These are phyloP conservation scores for Chrysanthemum seticuspe DNA, from an alignment of 129 eudicot genomes.

Conservation along the genomic window DNA sequence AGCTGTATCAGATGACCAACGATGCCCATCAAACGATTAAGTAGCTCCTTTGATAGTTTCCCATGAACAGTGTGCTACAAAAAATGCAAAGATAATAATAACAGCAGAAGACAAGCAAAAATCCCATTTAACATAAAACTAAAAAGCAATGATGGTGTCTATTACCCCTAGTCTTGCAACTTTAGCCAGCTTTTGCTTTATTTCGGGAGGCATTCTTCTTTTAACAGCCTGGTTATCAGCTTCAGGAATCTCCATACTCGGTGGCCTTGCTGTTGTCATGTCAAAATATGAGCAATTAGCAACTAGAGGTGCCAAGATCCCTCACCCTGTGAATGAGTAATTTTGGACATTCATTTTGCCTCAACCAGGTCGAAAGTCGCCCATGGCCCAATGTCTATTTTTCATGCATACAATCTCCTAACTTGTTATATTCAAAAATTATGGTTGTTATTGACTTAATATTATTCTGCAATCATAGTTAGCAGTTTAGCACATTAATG, in stretches of 20 bases:
- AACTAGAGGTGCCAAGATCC: not conserved
- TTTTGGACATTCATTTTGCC: too few species aligned
- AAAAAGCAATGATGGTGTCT: not conserved
- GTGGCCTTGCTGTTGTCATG: slow-evolving; percentile 79
- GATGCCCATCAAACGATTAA: slow-evolving; percentile 86
- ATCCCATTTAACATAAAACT: not conserved
- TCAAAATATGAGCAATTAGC: slow-evolving; percentile 12
- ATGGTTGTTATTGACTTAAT: too few species aligned
- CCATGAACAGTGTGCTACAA: slow-evolving; percentile 86
- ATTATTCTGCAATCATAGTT: too few species aligned
- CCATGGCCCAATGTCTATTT: too few species aligned
- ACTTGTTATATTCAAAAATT: too few species aligned
- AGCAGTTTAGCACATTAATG: too few species aligned
- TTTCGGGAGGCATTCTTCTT: slow-evolving; percentile 88
- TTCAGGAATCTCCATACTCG: slow-evolving; percentile 67
- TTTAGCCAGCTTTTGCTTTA: slow-evolving; percentile 94
- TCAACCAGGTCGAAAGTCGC: too few species aligned
- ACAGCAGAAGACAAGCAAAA: not conserved
- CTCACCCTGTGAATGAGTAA: not conserved
- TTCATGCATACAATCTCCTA: too few species aligned
- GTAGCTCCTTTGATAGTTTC: slow-evolving; percentile 71
- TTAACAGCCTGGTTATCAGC: slow-evolving; percentile 84
- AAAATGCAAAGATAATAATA: slow-evolving; percentile 8
- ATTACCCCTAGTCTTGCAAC: slow-evolving; percentile 92
- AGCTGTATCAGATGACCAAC: slow-evolving; percentile 92